phyloP scores from a whole-genome alignment of 2,329 filamentous ascomycete species.

The Xylaria sp. region DNA sequence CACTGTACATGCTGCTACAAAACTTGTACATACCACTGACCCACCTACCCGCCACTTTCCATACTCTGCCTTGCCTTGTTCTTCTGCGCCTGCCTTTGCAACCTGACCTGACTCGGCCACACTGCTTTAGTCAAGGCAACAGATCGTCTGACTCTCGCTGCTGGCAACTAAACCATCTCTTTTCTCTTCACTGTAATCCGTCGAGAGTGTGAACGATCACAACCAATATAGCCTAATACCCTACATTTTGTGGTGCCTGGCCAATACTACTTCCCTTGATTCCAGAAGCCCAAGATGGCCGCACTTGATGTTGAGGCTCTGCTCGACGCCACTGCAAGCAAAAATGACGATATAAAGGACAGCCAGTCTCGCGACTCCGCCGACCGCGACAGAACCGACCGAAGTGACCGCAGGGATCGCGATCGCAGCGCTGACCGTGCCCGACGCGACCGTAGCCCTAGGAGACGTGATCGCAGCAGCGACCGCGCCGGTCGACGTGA shows the following conservation, averaged over 20 bases:
- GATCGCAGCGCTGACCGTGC: conserved; percentile 63
- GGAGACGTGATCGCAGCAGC: conserved; percentile 59
- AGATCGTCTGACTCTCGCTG: conserved; percentile 1
- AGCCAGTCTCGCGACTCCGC: conserved; percentile 62
- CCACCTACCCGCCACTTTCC: conserved; percentile 33
- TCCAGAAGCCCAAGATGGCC: conserved; percentile 54
- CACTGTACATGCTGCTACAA: not conserved
- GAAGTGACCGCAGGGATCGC: conserved; percentile 59
- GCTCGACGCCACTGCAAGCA: conserved; percentile 83
- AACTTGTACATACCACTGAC: not conserved
- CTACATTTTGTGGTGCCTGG: not conserved
- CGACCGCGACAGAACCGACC: conserved; percentile 65
- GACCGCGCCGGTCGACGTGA: conserved; percentile 67
- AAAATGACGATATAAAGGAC: conserved; percentile 61
- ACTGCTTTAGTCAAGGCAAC: conserved; percentile 10
- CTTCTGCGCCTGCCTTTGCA: conserved; percentile 18
- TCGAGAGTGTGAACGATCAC: not conserved
- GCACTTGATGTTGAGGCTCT: conserved; percentile 85
- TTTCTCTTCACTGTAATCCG: not conserved
- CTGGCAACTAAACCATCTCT: conserved; percentile 8
- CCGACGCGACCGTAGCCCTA: conserved; percentile 65
- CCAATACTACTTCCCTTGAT: conserved; percentile 12
- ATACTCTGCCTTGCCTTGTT: conserved; percentile 5
- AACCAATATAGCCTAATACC: conserved; percentile 2
- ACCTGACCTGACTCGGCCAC: conserved; percentile 14